Base-by-base conservation (phyloP, 768 basidiomycete species). In the Termitomyces sp. region DNA sequence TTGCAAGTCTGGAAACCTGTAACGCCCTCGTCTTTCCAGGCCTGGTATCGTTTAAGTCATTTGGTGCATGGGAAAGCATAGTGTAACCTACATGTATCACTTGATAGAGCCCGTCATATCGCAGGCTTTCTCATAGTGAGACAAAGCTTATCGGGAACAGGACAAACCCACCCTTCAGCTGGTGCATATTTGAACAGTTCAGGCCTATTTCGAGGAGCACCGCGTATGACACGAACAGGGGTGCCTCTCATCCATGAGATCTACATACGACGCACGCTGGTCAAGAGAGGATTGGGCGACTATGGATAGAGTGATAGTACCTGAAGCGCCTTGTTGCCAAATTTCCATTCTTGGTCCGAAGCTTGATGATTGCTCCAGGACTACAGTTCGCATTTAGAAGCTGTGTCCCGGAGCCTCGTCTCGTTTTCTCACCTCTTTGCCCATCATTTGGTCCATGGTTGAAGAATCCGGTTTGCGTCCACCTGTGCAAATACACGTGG, bases 141-240 rank as follows among this genome's bases (percentile, higher is more conserved):
- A 9, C 41, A 27, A 55, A 18, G 14, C 29, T n/a, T n/a, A n/a
- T n/a, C 44, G 2, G 8, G 18, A 2, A n/a, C 14, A 16, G 7
- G 9, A 20, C 3, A 20, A 8, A 67, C 61, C 32, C 39, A 63
- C 68, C 69, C 69, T 59, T 63, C 52, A 16, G 43, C 29, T 7
- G 69, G 69, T 31, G 69, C 68, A 53, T 64, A 69, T 26, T 43
- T 54, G 12, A 53, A 62, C 12, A 34, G 27, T 5, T 52, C 24
- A 3, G 26, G 3, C 5, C 46, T 52, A n/a, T 55, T 54, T 8
- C 59, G 57, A 6, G 44, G 59, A 44, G 55, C 48, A 24, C 76
- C 76, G n/a, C 76, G 67, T 29, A 75, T 44, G 12, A 77, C 76
- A 43, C 76, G 70, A 0, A 77, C 73, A 0, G 74, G 75, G 18